Percentiles rank a stretch among this genome's conserved stretches.
Evolutionary conservation across 257 asterid genomes (phyloP).

Genomic region (Solanum medicagineum): DNA sequence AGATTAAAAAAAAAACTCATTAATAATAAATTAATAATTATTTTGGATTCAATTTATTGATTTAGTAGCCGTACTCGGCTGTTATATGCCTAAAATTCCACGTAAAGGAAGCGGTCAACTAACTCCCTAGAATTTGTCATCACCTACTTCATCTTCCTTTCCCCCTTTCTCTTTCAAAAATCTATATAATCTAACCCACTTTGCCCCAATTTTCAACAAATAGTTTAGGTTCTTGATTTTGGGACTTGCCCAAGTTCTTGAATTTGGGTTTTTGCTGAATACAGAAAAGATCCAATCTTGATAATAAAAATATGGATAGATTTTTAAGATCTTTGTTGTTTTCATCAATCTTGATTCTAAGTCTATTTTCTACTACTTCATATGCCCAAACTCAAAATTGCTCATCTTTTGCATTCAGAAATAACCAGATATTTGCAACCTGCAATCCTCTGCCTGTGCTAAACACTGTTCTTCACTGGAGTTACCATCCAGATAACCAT

Average conservation of each 20-base stretch:
- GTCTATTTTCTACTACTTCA: not conserved
- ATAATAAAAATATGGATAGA: constrained; percentile 11
- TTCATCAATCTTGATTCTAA: constrained; percentile 2
- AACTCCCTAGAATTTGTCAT: not conserved
- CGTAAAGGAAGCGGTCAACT: constrained; percentile 5
- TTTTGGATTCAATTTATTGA: too few relatives aligned
- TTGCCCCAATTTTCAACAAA: not conserved
- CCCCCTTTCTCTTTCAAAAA: not conserved
- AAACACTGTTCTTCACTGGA: constrained; percentile 58
- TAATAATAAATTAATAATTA: too few relatives aligned
- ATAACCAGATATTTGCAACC: constrained; percentile 5
- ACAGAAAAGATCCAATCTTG: not conserved
- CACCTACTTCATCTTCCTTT: not conserved
- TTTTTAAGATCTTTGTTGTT: constrained; percentile 3
- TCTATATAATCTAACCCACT: not conserved
- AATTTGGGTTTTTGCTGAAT: not conserved
- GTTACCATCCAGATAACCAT: constrained; percentile 30
- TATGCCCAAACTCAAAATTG: constrained; percentile 24
- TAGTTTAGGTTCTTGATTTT: not conserved
- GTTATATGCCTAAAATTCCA: not conserved
- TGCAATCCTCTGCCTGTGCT: constrained; percentile 42
- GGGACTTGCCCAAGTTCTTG: not conserved
- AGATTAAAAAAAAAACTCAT: too few relatives aligned
- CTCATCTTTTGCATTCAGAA: constrained; percentile 11
- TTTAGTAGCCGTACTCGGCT: too few relatives aligned